Evolutionary conservation across 306 rosid genomes (phyloP), one percentile per base, ranked within the genome.

Genomic region (Quercus parvula): DNA sequence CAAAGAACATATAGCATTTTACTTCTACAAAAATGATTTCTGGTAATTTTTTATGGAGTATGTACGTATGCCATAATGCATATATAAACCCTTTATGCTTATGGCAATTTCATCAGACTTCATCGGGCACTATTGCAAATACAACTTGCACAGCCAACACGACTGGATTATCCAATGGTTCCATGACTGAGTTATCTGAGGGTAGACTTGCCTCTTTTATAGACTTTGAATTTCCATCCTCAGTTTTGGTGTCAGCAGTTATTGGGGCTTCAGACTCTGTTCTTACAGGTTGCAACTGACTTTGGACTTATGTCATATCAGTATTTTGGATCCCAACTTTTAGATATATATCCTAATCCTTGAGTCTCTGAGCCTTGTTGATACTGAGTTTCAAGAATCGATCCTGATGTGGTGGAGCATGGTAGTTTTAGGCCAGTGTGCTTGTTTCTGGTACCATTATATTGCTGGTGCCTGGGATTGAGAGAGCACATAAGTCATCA

Each of bases 401-500:
- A 52, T 38, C 56, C 77, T 17, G 77, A 57, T 5, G 57, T 20
- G 78, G 31, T 70, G 79, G 75, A 20, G 24, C 25, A 41, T 41
- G 46, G 46, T 4, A 1, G 30, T 13, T 10, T 17, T 19, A 46
- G 27, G 38, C 72, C 52, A 35, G n/a, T 35, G 77, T 62, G 67
- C 71, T 49, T 74, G 70, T 35, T 30, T 84, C 63, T 20, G 84
- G 35, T 77, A 79, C 76, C 69, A 77, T 6, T 4, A 30, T 30
- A 30, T 31, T 76, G 83, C 86, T 51, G 38, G 72, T 10, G 54
- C 70, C 17, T 12, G 93, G 79, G 82, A 69, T 73, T 87, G 92
- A 75, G 92, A 81, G 11, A 88, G 72, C 8, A 87, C 86, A 10
- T 77, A 83, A 56, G 75, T 91, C 94, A 88, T 75, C 82, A 93